Percentiles rank a stretch among this genome's conserved stretches.
phyloP scores from a whole-genome alignment of 2,329 filamentous ascomycete genomes.

The Diplocarpon mali region DNA sequence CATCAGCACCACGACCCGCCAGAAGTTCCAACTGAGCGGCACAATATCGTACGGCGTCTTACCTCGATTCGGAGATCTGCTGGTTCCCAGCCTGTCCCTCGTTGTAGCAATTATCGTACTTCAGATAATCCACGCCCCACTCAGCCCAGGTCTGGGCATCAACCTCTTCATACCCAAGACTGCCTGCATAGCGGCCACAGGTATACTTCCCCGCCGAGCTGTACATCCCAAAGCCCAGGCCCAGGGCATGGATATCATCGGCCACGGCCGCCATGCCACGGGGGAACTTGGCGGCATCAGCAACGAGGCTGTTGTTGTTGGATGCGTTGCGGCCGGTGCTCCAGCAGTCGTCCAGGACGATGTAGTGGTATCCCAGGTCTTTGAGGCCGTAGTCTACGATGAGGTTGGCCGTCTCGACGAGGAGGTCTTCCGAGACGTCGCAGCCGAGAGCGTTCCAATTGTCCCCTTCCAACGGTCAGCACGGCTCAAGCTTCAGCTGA shows the following conservation, averaged over 20 bases:
- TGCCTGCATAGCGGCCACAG: conserved; percentile 33
- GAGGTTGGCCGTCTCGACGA: conserved; percentile 36
- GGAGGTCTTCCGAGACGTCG: conserved; percentile 38
- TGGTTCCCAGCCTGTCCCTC: conserved; percentile 37
- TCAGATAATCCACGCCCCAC: conserved; percentile 42
- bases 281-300: conserved; percentile 34
- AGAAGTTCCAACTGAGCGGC: neutral
- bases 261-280: conserved; percentile 37
- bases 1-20: neutral
- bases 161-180: conserved; percentile 37
- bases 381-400: conserved; percentile 39
- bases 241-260: conserved; percentile 35
- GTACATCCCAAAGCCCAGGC: conserved; percentile 43
- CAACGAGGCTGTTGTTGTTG: conserved; percentile 32
- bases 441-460: conserved; percentile 42
- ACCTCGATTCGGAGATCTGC: conserved; percentile 31
- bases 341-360: conserved; percentile 46
- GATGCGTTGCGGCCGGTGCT: conserved; percentile 32
- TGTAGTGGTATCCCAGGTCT: conserved; percentile 44
- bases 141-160: conserved; percentile 41
- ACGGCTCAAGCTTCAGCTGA: no score
- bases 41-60: neutral
- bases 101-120: conserved; percentile 48
- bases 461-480: conserved; percentile 12
- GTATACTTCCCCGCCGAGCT: conserved; percentile 34